Conservation (phyloP, 2,329 filamentous ascomycete genomes). For the Trichothecium roseum region DNA sequence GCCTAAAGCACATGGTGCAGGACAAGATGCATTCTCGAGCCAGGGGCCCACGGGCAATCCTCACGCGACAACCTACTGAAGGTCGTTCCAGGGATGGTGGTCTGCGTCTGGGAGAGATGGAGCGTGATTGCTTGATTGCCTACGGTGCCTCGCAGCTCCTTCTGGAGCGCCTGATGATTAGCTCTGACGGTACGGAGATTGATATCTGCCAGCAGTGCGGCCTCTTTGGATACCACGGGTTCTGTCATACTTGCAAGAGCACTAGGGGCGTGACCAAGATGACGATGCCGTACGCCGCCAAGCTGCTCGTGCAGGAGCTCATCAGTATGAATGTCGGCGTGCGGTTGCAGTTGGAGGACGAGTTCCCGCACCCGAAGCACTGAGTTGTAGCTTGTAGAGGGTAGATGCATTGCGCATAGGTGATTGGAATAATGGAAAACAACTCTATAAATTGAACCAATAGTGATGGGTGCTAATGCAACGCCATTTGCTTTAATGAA, state of each 20-base stretch:
- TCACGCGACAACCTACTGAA: slow-evolving; percentile 93
- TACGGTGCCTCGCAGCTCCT: slow-evolving; percentile 91
- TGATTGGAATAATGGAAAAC: neutral
- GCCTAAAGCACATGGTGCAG: slow-evolving; percentile 99
- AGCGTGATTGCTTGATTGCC: slow-evolving; percentile 93
- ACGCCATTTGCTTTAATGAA: too few relatives aligned
- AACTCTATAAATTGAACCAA: too few relatives aligned
- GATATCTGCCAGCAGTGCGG: slow-evolving; percentile 93
- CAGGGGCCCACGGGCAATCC: slow-evolving; percentile 78
- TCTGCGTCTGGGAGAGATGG: slow-evolving; percentile 93
- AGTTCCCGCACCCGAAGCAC: slow-evolving; percentile 61
- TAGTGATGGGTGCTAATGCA: too few relatives aligned
- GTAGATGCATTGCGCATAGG: neutral
- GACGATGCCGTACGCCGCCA: slow-evolving; percentile 95
- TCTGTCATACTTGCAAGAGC: slow-evolving; percentile 86
- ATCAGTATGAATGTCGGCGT: slow-evolving; percentile 99
- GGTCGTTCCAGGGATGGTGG: slow-evolving; percentile 89
- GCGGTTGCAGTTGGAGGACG: slow-evolving; percentile 79
- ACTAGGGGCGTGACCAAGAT: slow-evolving; percentile 79
- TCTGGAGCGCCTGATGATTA: slow-evolving; percentile 88
- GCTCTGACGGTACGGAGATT: slow-evolving; percentile 79
- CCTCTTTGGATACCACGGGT: slow-evolving; percentile 89
- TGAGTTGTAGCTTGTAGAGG: neutral
- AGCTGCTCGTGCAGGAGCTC: slow-evolving; percentile 89
- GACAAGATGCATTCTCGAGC: slow-evolving; percentile 98